Conservation (phyloP, 2,329 filamentous ascomycete species). For the Cadophora malorum region DNA sequence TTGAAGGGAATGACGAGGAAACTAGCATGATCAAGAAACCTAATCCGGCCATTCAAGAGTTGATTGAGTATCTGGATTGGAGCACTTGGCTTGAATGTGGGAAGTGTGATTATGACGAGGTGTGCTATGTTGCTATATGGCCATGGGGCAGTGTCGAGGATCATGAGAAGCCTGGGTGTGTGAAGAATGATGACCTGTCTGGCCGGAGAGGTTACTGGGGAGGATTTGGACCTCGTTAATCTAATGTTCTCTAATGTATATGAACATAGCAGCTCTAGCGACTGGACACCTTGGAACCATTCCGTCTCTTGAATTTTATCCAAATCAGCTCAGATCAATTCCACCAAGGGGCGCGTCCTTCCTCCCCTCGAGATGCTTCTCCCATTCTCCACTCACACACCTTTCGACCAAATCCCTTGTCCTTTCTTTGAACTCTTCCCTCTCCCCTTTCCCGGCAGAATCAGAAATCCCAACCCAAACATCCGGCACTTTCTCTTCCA, state of each 20-base stretch:
- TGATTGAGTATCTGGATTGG: constrained; percentile 63
- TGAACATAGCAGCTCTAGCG: neutral
- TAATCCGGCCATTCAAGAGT: constrained; percentile 33
- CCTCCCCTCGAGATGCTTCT: neutral
- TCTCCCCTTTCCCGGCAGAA: neutral
- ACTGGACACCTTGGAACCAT: neutral
- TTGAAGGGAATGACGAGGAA: constrained; percentile 15
- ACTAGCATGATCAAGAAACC: neutral
- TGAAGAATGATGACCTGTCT: constrained; percentile 34
- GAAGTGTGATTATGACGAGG: constrained; percentile 58
- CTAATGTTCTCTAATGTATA: neutral
- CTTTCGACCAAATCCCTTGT: neutral
- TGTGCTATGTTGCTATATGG: constrained; percentile 70
- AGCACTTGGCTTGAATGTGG: constrained; percentile 63
- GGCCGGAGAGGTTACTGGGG: constrained; percentile 30
- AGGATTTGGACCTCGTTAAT: neutral
- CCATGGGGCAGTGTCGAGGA: constrained; percentile 62
- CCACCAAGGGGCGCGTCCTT: neutral
- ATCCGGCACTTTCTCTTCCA: neutral
- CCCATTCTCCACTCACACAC: constrained; percentile 2
- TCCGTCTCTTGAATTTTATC: neutral
- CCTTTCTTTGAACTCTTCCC: neutral
- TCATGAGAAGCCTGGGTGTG: constrained; percentile 56
- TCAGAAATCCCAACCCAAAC: constrained; percentile 9
- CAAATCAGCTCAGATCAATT: neutral